A percentile compares a stretch with the other conserved stretches of the same genome.
These are phyloP conservation scores for Draba incana DNA, from an alignment of 345 rosid genomes.

Conservation along the genomic window DNA sequence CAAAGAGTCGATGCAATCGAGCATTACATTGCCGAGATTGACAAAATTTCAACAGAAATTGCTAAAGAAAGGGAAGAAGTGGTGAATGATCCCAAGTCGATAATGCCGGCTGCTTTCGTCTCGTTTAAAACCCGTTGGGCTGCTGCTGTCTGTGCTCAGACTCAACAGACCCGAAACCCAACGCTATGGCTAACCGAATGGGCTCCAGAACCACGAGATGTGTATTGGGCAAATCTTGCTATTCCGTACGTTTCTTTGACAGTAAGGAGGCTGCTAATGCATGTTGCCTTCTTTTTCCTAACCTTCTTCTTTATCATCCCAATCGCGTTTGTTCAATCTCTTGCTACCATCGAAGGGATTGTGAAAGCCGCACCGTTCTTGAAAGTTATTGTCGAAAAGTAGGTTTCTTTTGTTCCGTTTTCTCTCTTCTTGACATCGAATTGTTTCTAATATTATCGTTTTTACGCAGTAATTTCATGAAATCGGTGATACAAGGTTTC, in stretches of 20 bases:
- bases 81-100: conserved; percentile 68
- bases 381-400: conserved; percentile 64
- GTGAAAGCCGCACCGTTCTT: conserved; percentile 74
- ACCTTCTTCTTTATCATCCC: conserved; percentile 96
- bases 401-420: conserved; percentile 40
- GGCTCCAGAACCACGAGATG: conserved; percentile 98
- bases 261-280: conserved; percentile 73
- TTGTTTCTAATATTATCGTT: background rate
- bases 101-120: conserved; percentile 96
- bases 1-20: conserved; percentile 81
- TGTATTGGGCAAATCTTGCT: conserved; percentile 83
- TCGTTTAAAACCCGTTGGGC: conserved; percentile 96
- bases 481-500: conserved; percentile 83
- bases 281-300: conserved; percentile 90
- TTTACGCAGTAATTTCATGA: conserved; percentile 64
- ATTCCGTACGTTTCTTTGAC: conserved; percentile 83
- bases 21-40: conserved; percentile 58
- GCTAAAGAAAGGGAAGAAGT: conserved; percentile 67
- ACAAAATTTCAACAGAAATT: conserved; percentile 71
- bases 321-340: conserved; percentile 82
- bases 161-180: conserved; percentile 89
- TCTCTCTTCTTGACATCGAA: conserved; percentile 18
- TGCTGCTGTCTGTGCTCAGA: conserved; percentile 98
- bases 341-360: conserved; percentile 86
- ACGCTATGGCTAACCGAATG: conserved; percentile 93